Conservation (phyloP, 352 stramenopile genomes). For the Globisporangium solare region DNA sequence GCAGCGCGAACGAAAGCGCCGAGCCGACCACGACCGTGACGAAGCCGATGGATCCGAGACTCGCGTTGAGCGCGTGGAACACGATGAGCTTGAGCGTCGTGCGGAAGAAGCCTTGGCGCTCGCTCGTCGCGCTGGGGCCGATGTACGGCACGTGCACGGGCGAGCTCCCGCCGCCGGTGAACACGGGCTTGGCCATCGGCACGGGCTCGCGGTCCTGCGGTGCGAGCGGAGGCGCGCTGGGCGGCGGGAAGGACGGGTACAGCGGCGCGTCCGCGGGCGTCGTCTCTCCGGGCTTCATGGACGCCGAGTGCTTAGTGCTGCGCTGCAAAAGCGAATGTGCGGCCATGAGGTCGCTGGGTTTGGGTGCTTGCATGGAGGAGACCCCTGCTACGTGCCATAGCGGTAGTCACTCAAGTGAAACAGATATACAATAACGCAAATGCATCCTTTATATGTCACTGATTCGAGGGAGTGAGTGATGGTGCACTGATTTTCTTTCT, state of each 20-base stretch:
- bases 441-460: neutral
- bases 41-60: slow-evolving; percentile 41
- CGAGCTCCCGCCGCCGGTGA: neutral
- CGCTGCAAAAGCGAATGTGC: too few species aligned
- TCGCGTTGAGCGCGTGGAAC: slow-evolving; percentile 57
- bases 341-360: too few species aligned
- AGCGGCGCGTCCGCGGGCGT: slow-evolving; percentile 6
- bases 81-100: slow-evolving; percentile 45
- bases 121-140: slow-evolving; percentile 13
- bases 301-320: slow-evolving; percentile 19
- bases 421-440: too few species aligned
- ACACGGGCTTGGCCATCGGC: slow-evolving; percentile 20
- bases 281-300: slow-evolving; percentile 25
- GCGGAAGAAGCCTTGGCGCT: slow-evolving; percentile 23
- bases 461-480: neutral
- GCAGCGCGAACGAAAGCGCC: slow-evolving; percentile 30
- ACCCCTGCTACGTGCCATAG: too few species aligned
- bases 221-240: slow-evolving; percentile 3
- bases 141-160: slow-evolving; percentile 12
- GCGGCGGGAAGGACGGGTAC: too few species aligned
- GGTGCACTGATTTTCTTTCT: neutral
- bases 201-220: slow-evolving; percentile 13
- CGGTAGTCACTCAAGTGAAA: slow-evolving; percentile 1
- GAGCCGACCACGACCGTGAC: slow-evolving; percentile 33
- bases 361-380: neutral